These are phyloP conservation scores for Plasmodium inui DNA, from an alignment of 169 alveolate genomes.

Conservation along the genomic window DNA sequence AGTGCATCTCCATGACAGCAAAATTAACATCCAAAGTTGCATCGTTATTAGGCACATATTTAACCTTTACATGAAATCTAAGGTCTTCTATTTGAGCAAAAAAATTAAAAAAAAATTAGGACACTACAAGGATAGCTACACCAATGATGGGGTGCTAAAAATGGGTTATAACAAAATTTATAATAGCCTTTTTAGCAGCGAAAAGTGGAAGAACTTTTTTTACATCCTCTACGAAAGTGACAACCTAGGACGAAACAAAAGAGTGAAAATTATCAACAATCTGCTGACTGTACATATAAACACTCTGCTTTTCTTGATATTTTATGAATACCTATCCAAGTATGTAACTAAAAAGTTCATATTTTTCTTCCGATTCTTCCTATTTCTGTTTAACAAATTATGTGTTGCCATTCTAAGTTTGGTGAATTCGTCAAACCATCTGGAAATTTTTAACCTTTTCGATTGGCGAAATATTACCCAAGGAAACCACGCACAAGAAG, in stretches of 20 bases:
- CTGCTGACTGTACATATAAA: constrained; percentile 58
- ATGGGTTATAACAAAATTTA: constrained; percentile 26
- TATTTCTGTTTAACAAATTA: constrained; percentile 41
- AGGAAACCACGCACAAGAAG: background rate
- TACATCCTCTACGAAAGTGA: background rate
- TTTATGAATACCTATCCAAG: constrained; percentile 60
- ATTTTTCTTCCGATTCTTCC: constrained; percentile 34
- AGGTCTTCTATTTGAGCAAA: constrained; percentile 53
- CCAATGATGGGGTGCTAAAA: constrained; percentile 32
- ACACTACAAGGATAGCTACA: constrained; percentile 24
- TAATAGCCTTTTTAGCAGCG: constrained; percentile 1
- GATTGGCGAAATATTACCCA: background rate
- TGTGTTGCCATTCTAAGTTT: constrained; percentile 51
- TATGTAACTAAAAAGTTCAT: constrained; percentile 45
- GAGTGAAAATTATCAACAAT: constrained; percentile 16
- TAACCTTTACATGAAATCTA: constrained; percentile 37
- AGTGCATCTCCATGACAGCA: constrained; percentile 29
- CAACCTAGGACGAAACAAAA: background rate
- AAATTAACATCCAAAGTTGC: constrained; percentile 63
- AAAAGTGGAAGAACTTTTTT: constrained; percentile 43
- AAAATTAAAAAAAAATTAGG: constrained; percentile 54
- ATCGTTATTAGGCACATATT: constrained; percentile 50
- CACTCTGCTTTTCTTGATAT: constrained; percentile 44
- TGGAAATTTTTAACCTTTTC: constrained; percentile 56
- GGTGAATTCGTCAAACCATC: constrained; percentile 24